Conservation (phyloP, 1,139 yeast genomes). For the Yamadazyma diddensiae region DNA sequence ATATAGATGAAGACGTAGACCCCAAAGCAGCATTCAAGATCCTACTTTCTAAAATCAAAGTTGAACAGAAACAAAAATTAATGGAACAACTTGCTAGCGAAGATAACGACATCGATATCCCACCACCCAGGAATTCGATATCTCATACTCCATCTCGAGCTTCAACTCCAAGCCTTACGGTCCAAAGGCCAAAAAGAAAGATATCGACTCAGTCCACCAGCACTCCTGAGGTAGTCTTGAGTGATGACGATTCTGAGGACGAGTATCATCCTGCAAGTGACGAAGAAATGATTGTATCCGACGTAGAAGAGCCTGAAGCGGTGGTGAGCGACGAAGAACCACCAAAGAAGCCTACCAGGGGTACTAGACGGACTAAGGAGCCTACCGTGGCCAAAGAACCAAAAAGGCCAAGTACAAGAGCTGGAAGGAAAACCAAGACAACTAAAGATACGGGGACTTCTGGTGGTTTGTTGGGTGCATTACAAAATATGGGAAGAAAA, state of each 20-base stretch:
- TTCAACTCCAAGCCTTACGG: too few species aligned
- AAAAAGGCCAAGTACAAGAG: conserved; percentile 3
- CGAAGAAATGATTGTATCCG: conserved; percentile 3
- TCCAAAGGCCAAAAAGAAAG: conserved; percentile 1
- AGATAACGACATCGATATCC: neutral
- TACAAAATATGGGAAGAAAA: conserved; percentile 10
- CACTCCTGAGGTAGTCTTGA: conserved; percentile 5
- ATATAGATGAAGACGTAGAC: conserved; percentile 29
- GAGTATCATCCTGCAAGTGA: conserved; percentile 6
- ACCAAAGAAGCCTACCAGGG: too few species aligned
- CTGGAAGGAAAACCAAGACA: conserved; percentile 3
- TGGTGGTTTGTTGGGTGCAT: conserved; percentile 8
- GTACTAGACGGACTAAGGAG: too few species aligned
- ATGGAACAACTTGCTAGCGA: neutral
- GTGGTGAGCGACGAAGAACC: neutral
- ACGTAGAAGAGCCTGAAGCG: neutral
- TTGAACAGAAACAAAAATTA: conserved; percentile 3
- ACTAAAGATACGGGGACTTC: conserved; percentile 3
- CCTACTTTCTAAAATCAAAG: conserved; percentile 20
- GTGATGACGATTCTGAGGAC: conserved; percentile 15
- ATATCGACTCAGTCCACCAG: conserved; percentile 1
- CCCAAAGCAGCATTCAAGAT: conserved; percentile 29
- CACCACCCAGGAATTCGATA: too few species aligned
- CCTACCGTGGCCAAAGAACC: conserved; percentile 2
- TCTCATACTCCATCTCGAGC: too few species aligned